Evolutionary conservation across 2,329 filamentous ascomycete species (phyloP).

Genomic region (Fusarium continuum): DNA sequence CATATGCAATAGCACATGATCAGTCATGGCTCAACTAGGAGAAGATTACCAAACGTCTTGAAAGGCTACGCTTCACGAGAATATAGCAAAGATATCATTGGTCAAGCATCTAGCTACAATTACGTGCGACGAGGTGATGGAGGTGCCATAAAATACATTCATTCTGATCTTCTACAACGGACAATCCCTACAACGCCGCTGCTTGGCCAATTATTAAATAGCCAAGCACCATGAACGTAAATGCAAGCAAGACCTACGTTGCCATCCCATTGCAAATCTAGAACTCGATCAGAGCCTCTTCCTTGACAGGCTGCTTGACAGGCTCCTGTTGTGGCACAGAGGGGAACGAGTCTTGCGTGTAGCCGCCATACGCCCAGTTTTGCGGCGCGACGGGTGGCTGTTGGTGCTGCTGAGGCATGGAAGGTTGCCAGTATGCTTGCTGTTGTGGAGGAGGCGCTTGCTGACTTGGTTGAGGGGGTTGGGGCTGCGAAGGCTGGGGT

Average conservation of each 20-base stretch:
- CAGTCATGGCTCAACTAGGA: neutral
- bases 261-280: conserved; percentile 47
- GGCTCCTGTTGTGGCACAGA: conserved; percentile 61
- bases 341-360: conserved; percentile 71
- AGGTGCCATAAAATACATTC: conserved; percentile 6
- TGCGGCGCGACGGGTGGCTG: conserved; percentile 50
- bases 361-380: conserved; percentile 59
- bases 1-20: neutral
- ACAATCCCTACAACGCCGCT: conserved; percentile 25
- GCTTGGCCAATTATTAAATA: neutral
- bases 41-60: neutral
- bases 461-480: conserved; percentile 45
- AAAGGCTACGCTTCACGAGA: neutral
- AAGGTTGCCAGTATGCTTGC: conserved; percentile 50
- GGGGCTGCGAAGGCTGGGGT: conserved; percentile 41
- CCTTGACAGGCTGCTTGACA: conserved; percentile 62
- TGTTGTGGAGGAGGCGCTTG: conserved; percentile 46
- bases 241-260: neutral
- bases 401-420: conserved; percentile 46
- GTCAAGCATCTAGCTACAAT: conserved; percentile 6
- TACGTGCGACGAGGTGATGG: neutral
- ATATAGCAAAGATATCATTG: conserved; percentile 6
- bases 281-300: conserved; percentile 84
- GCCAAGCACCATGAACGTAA: neutral
- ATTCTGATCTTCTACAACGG: conserved; percentile 21